A percentile compares a stretch with the other conserved stretches of the same genome.
phyloP scores from a whole-genome alignment of 2,329 filamentous ascomycete genomes.

The Cytospora schulzeri region DNA sequence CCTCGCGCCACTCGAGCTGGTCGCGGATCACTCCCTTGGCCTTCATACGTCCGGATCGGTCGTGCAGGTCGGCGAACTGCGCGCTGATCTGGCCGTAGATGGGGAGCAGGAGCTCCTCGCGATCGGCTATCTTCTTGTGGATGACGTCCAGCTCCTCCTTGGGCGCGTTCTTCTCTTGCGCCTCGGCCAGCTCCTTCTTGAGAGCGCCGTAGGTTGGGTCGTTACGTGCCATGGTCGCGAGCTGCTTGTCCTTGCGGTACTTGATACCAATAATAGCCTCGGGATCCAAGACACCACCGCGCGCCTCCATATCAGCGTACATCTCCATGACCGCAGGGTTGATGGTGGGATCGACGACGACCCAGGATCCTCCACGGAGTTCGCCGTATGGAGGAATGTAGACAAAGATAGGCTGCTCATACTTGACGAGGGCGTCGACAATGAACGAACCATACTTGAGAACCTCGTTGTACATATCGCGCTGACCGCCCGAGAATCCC shows the following conservation, averaged over 20 bases:
- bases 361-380: slow-evolving; percentile 98
- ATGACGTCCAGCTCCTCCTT: slow-evolving; percentile 76
- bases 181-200: slow-evolving; percentile 69
- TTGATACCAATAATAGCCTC: slow-evolving; percentile 99
- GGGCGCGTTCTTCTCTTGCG: slow-evolving; percentile 62
- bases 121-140: slow-evolving; percentile 80
- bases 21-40: slow-evolving; percentile 93
- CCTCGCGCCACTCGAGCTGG: slow-evolving; percentile 80
- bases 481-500: slow-evolving; percentile 99
- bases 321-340: slow-evolving; percentile 98
- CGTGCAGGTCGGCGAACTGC: slow-evolving; percentile 96
- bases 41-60: slow-evolving; percentile 95
- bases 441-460: slow-evolving; percentile 99
- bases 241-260: slow-evolving; percentile 95
- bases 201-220: slow-evolving; percentile 82
- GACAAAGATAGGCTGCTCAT: slow-evolving; percentile 97
- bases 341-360: slow-evolving; percentile 98
- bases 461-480: slow-evolving; percentile 99
- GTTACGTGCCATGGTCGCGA: slow-evolving; percentile 94
- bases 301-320: slow-evolving; percentile 94
- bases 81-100: slow-evolving; percentile 95
- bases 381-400: slow-evolving; percentile 98
- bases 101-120: slow-evolving; percentile 86
- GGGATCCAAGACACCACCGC: slow-evolving; percentile 95
- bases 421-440: slow-evolving; percentile 96